A percentile compares a stretch with the other conserved stretches of the same genome.
Conservation (phyloP, 2,329 filamentous ascomycete species). For the Fusarium miscanthi region DNA sequence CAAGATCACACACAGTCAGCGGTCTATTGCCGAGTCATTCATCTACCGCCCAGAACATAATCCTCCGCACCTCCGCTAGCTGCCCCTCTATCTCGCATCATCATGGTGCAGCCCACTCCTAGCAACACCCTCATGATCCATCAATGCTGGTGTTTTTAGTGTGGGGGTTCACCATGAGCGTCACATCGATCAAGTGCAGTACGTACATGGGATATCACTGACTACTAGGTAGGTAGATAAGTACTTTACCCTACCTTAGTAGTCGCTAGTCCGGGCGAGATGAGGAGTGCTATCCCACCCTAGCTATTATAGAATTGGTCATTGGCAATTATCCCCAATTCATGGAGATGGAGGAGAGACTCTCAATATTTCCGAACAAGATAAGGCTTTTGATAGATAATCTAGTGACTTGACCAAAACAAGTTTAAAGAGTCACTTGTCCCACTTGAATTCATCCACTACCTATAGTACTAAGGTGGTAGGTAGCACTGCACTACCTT, state of each 20-base stretch:
- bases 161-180: constrained; percentile 19
- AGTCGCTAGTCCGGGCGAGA: background rate
- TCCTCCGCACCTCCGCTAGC: background rate
- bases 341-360: background rate
- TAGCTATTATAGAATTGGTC: background rate
- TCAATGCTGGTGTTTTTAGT: constrained; percentile 15
- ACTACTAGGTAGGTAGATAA: background rate
- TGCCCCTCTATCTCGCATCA: background rate
- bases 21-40: constrained; percentile 14
- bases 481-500: background rate
- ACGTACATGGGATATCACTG: constrained; percentile 8
- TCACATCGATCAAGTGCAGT: constrained; percentile 12
- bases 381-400: background rate
- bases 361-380: background rate
- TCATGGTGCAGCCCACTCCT: constrained; percentile 17
- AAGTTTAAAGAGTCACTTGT: constrained; percentile 10
- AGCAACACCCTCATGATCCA: constrained; percentile 9
- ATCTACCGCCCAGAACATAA: background rate
- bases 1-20: background rate
- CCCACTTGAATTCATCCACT: constrained; percentile 14
- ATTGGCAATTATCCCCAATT: background rate
- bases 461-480: background rate
- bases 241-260: background rate
- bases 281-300: background rate
- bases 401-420: background rate